These are phyloP conservation scores for Kurtzmaniella quercitrusa DNA, from an alignment of 1,139 yeast species.

Conservation along the genomic window DNA sequence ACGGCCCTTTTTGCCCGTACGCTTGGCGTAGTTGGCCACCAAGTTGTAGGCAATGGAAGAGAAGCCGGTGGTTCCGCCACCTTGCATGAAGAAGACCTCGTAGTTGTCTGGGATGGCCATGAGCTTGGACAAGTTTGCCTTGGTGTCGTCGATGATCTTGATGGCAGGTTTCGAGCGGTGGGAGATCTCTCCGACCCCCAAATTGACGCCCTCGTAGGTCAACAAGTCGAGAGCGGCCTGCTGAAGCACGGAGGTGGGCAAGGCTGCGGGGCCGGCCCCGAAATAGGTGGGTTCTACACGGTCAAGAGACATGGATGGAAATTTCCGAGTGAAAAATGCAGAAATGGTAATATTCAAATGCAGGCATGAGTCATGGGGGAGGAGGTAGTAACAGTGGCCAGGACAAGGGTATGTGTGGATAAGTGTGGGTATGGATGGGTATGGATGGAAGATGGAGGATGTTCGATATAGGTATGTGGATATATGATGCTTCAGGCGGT, in stretches of 20 bases:
- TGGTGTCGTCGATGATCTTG: conserved; percentile 72
- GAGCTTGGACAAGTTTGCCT: conserved; percentile 57
- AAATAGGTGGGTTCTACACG: conserved; percentile 80
- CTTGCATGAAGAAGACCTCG: conserved; percentile 91
- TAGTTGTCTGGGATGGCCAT: conserved; percentile 83
- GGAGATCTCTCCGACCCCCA: conserved; percentile 93
- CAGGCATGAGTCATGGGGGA: no score
- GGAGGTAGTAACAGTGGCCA: no score
- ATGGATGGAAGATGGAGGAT: no score
- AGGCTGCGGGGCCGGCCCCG: conserved; percentile 96
- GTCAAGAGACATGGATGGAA: conserved; percentile 23
- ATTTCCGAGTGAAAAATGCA: neutral
- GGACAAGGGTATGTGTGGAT: no score
- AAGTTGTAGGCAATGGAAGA: conserved; percentile 83
- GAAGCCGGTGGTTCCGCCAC: conserved; percentile 97
- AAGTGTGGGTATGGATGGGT: no score
- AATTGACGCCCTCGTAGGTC: conserved; percentile 60
- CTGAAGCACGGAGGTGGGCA: conserved; percentile 79
- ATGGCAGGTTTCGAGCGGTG: conserved; percentile 88
- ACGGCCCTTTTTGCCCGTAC: conserved; percentile 66
- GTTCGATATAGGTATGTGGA: no score
- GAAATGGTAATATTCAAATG: neutral
- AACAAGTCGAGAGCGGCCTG: conserved; percentile 84
- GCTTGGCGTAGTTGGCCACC: conserved; percentile 67
- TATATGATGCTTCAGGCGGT: no score